phyloP scores from a whole-genome alignment of 805 yeast species.

The Starmerella ratchasimensis region DNA sequence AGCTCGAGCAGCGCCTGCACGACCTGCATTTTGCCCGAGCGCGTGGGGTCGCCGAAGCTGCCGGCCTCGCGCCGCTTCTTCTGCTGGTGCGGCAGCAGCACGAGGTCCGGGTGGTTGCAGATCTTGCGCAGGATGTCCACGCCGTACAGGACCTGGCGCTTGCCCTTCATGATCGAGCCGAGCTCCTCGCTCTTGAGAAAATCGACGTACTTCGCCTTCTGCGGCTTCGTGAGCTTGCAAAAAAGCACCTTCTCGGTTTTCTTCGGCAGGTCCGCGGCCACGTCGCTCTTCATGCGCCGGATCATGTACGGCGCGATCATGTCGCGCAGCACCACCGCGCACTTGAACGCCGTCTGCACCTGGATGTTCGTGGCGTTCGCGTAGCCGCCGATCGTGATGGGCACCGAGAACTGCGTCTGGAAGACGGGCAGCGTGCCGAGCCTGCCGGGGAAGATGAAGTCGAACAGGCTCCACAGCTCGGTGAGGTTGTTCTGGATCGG shows the following conservation, averaged over 20 bases:
- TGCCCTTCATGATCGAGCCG: slow-evolving; percentile 56
- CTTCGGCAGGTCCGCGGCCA: slow-evolving; percentile 85
- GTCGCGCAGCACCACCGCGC: slow-evolving; percentile 83
- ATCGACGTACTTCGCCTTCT: slow-evolving; percentile 56
- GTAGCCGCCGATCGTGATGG: slow-evolving; percentile 94
- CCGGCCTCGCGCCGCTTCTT: slow-evolving; percentile 30
- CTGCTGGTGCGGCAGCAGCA: no score
- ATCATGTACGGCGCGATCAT: slow-evolving; percentile 79
- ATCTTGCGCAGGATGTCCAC: slow-evolving; percentile 82
- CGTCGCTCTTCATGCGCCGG: slow-evolving; percentile 81
- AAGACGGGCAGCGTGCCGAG: slow-evolving; percentile 91
- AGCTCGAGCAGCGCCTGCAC: slow-evolving; percentile 55
- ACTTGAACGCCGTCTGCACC: slow-evolving; percentile 90
- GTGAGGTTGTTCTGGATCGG: slow-evolving; percentile 89
- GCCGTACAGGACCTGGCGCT: slow-evolving; percentile 71
- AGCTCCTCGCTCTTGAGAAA: slow-evolving; percentile 69
- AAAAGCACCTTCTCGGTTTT: slow-evolving; percentile 89
- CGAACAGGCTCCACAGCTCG: slow-evolving; percentile 91
- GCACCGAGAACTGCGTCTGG: slow-evolving; percentile 80
- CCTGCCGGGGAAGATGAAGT: slow-evolving; percentile 88
- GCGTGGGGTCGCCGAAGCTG: slow-evolving; percentile 33
- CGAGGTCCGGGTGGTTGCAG: slow-evolving; percentile 91
- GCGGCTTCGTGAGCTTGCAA: slow-evolving; percentile 68
- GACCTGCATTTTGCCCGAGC: slow-evolving; percentile 85
- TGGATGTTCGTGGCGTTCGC: slow-evolving; percentile 94